Conservation (phyloP, 306 rosid genomes). For the Astragalus glycyphyllos region DNA sequence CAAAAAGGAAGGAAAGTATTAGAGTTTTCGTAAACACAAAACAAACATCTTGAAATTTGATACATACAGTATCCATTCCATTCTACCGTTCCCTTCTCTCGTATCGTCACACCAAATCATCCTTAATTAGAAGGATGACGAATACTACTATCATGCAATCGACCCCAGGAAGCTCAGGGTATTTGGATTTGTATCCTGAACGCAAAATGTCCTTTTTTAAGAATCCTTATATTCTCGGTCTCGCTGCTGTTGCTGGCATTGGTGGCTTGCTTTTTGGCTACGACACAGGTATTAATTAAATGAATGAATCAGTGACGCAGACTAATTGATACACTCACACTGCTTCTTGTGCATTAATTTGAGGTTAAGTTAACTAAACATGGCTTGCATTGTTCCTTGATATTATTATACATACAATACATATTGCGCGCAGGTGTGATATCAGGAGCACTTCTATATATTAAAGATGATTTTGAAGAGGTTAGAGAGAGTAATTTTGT, state of each 20-base stretch:
- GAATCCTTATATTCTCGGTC: slow-evolving; percentile 47
- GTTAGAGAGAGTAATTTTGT: slow-evolving; percentile 47
- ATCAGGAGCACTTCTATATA: slow-evolving; percentile 55
- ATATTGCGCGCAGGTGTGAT: slow-evolving; percentile 55
- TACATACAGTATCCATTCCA: too few species aligned
- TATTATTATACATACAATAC: too few species aligned
- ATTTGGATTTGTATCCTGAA: slow-evolving; percentile 51
- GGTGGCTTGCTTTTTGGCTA: slow-evolving; percentile 61
- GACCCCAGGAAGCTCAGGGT: slow-evolving; percentile 59
- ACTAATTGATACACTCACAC: too few species aligned
- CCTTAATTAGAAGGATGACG: not conserved
- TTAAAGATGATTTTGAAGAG: slow-evolving; percentile 51
- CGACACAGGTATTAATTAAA: slow-evolving; percentile 63
- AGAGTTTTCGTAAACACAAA: too few species aligned
- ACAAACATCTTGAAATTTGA: too few species aligned
- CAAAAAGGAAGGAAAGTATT: too few species aligned
- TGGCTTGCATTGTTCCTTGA: too few species aligned
- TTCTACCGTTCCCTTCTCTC: too few species aligned
- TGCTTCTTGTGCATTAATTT: too few species aligned
- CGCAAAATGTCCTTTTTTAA: slow-evolving; percentile 52
- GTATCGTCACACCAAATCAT: too few species aligned
- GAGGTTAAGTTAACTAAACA: too few species aligned
- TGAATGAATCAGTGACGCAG: too few species aligned
- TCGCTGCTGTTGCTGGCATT: slow-evolving; percentile 52
- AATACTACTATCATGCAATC: slow-evolving; percentile 1